Evolutionary conservation across 108 stramenopile species (phyloP).

Genomic region (Skeletonema tropicum): DNA sequence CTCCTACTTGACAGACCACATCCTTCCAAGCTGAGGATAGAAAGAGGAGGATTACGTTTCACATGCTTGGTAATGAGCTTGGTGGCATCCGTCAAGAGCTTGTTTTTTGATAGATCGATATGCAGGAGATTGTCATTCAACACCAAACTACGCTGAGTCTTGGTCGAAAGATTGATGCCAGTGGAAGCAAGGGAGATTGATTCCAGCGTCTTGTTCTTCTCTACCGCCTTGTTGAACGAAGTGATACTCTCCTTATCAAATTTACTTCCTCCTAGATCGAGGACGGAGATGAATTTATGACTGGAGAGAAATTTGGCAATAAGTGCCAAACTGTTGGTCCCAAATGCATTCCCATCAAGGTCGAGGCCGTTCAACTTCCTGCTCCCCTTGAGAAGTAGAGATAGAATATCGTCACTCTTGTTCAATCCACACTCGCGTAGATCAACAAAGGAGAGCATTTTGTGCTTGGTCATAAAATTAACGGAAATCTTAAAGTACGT

Average conservation of each 20-base stretch:
- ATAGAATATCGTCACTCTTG: not conserved
- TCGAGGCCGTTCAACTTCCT: not conserved
- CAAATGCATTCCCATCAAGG: not conserved
- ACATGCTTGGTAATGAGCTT: not conserved
- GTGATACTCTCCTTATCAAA: not conserved
- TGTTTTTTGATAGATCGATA: not conserved
- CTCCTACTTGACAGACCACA: not conserved
- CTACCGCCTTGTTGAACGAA: not conserved
- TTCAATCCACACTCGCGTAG: not conserved
- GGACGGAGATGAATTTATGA: not conserved
- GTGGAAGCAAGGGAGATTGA: not conserved
- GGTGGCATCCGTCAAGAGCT: not conserved
- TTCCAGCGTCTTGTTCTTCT: constrained; percentile 1
- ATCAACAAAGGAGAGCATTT: not conserved
- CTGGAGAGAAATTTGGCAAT: not conserved
- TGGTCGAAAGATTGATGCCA: not conserved
- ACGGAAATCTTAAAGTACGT: too few relatives aligned
- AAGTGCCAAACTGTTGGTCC: not conserved
- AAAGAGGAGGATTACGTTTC: constrained; percentile 3
- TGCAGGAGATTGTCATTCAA: not conserved
- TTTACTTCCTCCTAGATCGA: not conserved
- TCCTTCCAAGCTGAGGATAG: not conserved
- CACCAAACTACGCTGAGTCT: not conserved
- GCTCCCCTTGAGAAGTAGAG: not conserved
- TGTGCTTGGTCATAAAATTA: not conserved